Evolutionary conservation across 805 yeast species (phyloP).

Genomic region (Ogataea pini): DNA sequence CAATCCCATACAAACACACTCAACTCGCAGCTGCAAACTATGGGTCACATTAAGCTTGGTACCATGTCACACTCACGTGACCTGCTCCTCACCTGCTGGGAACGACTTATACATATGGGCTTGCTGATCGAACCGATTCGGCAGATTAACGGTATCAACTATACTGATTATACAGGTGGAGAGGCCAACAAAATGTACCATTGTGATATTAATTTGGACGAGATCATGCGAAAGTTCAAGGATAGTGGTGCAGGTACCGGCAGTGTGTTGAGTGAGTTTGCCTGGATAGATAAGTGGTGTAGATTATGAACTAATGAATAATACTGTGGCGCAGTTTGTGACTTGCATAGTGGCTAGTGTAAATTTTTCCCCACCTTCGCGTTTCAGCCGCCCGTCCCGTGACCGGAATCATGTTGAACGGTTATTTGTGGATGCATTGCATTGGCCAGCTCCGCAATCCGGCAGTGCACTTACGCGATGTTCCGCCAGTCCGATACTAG

Average conservation of each 20-base stretch:
- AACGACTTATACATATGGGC: slow-evolving; percentile 56
- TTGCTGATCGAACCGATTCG: slow-evolving; percentile 40
- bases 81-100: slow-evolving; percentile 74
- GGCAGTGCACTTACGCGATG: slow-evolving; percentile 3
- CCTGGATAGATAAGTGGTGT: slow-evolving; percentile 29
- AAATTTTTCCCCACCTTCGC: neutral
- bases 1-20: slow-evolving; percentile 33
- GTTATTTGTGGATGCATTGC: slow-evolving; percentile 1
- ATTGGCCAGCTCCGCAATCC: slow-evolving; percentile 6
- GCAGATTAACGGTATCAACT: slow-evolving; percentile 26
- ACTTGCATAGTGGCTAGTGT: neutral
- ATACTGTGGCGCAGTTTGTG: neutral
- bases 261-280: neutral
- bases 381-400: slow-evolving; percentile 7
- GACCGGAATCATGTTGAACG: neutral
- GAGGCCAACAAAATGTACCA: slow-evolving; percentile 51
- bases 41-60: slow-evolving; percentile 40
- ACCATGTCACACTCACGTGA: slow-evolving; percentile 35
- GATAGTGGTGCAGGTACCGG: neutral
- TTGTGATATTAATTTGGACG: slow-evolving; percentile 52
- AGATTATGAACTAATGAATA: slow-evolving; percentile 12
- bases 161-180: slow-evolving; percentile 27
- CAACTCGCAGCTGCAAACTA: slow-evolving; percentile 40
- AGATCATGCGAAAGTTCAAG: slow-evolving; percentile 37
- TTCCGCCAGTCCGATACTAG: slow-evolving; percentile 6